Evolutionary conservation across 441 rosid genomes (phyloP).

Genomic region (Gossypium trilobum): DNA sequence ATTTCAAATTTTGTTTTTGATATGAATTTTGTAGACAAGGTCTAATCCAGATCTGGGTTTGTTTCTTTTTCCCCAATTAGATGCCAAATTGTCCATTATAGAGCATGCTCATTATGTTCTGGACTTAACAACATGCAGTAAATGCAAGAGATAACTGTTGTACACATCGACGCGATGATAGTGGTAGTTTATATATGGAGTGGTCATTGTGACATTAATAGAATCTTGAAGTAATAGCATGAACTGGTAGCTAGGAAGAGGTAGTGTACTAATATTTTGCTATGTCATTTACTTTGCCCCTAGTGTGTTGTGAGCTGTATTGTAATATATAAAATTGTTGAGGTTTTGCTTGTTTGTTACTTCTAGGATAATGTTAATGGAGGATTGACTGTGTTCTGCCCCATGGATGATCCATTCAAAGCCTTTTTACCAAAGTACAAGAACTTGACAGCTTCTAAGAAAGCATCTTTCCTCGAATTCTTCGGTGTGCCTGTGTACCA

Average conservation of each 20-base stretch:
- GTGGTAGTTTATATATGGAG: background rate
- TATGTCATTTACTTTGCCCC: background rate
- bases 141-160: background rate
- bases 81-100: background rate
- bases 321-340: background rate
- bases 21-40: constrained; percentile 2
- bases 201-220: background rate
- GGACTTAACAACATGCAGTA: background rate
- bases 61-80: background rate
- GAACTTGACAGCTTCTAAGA: constrained; percentile 66
- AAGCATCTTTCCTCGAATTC: constrained; percentile 63
- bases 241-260: background rate
- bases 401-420: constrained; percentile 78
- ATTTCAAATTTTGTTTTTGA: background rate
- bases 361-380: constrained; percentile 64
- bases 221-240: background rate
- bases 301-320: background rate
- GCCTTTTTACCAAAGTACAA: constrained; percentile 71
- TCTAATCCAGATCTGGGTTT: constrained; percentile 11
- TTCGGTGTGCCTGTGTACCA: constrained; percentile 63
- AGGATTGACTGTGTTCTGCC: constrained; percentile 92
- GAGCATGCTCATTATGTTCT: background rate
- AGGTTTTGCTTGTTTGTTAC: background rate
- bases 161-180: background rate
- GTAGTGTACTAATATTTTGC: background rate